Percentiles rank a stretch among this genome's conserved stretches.
phyloP scores from a whole-genome alignment of 192 early-diverging fungal genomes.

The Entomortierella beljakovae region DNA sequence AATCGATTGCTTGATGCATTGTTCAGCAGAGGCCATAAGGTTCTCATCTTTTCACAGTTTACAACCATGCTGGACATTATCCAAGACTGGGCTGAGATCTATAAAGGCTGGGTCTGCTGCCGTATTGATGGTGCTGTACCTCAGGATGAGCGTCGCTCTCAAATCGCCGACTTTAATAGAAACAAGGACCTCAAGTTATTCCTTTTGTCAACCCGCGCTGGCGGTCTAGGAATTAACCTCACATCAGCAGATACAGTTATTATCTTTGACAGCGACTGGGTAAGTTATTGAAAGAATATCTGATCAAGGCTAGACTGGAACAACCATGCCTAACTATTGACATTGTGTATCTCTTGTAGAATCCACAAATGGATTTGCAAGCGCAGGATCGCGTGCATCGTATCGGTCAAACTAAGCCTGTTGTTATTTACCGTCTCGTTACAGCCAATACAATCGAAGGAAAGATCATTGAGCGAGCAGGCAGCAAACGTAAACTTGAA shows the following conservation, averaged over 20 bases:
- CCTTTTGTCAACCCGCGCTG: conserved; percentile 93
- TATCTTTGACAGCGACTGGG: conserved; percentile 96
- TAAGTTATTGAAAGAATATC: no score
- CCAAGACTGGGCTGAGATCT: conserved; percentile 87
- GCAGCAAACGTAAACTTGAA: conserved; percentile 88
- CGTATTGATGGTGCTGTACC: conserved; percentile 90
- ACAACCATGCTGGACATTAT: conserved; percentile 90
- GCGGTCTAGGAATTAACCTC: conserved; percentile 97
- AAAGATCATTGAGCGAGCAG: conserved; percentile 83
- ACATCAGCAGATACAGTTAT: conserved; percentile 97
- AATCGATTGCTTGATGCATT: conserved; percentile 85
- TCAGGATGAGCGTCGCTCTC: conserved; percentile 83
- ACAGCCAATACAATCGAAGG: conserved; percentile 88
- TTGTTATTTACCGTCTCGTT: conserved; percentile 91
- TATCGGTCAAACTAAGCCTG: conserved; percentile 94
- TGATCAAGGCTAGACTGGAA: no score
- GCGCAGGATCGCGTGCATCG: conserved; percentile 97
- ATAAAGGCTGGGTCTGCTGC: conserved; percentile 84
- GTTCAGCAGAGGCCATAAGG: conserved; percentile 87
- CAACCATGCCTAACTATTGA: no score
- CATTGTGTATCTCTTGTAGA: conserved; percentile 59
- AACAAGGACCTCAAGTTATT: conserved; percentile 78
- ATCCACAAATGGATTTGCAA: conserved; percentile 98
- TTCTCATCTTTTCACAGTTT: conserved; percentile 96
- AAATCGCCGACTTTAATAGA: conserved; percentile 83